phyloP scores from a whole-genome alignment of 2,329 filamentous ascomycete genomes.

The Aspergillus chevalieri region DNA sequence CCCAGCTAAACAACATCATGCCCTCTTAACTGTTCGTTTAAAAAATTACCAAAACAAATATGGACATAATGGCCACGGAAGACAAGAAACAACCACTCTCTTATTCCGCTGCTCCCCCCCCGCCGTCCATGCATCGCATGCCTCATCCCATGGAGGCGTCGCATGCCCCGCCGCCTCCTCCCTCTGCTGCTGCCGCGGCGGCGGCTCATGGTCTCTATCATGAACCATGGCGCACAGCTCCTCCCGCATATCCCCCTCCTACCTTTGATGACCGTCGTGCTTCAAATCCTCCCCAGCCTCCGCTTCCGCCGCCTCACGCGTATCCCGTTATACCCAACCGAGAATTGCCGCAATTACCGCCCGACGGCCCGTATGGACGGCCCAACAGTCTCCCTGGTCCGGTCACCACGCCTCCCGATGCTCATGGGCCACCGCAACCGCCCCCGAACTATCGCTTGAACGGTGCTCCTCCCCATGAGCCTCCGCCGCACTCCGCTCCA shows the following conservation, averaged over 20 bases:
- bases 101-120: constrained; percentile 16
- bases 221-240: constrained; percentile 26
- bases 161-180: constrained; percentile 21
- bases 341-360: constrained; percentile 29
- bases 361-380: constrained; percentile 28
- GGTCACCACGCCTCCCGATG: constrained; percentile 22
- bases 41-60: constrained; percentile 7
- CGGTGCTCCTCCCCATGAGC: constrained; percentile 26
- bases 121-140: constrained; percentile 25
- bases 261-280: constrained; percentile 19
- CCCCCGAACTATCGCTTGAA: constrained; percentile 29
- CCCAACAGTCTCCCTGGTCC: constrained; percentile 26
- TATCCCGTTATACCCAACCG: constrained; percentile 28
- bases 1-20: not conserved
- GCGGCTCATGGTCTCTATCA: constrained; percentile 25
- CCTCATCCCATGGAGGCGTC: constrained; percentile 25
- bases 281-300: constrained; percentile 21
- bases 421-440: constrained; percentile 14
- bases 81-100: constrained; percentile 20
- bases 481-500: constrained; percentile 25
- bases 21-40: not conserved
- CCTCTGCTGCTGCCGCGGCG: constrained; percentile 30
- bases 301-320: constrained; percentile 21
- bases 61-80: constrained; percentile 22
- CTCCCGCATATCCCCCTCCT: constrained; percentile 23